These are phyloP conservation scores for Cyclotella atomus DNA, from an alignment of 108 stramenopile species.

Conservation along the genomic window DNA sequence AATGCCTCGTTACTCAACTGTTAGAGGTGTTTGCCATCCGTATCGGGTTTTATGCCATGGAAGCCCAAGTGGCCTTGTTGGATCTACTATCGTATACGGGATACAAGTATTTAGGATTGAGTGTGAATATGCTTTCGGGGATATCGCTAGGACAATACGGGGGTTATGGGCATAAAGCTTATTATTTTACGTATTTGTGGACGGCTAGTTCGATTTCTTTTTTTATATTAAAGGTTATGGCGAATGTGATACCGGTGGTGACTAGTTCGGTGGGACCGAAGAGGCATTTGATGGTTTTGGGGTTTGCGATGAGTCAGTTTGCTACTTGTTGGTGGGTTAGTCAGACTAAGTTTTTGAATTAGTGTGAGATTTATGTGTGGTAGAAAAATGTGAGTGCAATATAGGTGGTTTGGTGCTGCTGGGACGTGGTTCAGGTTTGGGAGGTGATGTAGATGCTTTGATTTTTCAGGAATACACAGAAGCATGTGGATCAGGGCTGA, in stretches of 20 bases:
- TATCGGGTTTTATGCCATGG: constrained; percentile 90
- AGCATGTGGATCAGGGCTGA: too few species aligned
- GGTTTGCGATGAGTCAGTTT: constrained; percentile 83
- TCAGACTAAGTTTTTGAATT: constrained; percentile 83
- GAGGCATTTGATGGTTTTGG: constrained; percentile 87
- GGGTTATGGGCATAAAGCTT: constrained; percentile 72
- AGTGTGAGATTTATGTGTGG: background rate
- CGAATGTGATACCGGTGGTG: constrained; percentile 71
- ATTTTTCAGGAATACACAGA: too few species aligned
- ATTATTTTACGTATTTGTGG: constrained; percentile 83
- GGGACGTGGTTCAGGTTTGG: too few species aligned
- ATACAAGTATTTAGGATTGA: constrained; percentile 90
- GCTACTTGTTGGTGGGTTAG: constrained; percentile 92
- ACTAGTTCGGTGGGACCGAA: constrained; percentile 79
- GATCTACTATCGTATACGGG: constrained; percentile 86
- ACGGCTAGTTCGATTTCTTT: constrained; percentile 81
- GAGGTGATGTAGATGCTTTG: too few species aligned
- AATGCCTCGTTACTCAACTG: constrained; percentile 88
- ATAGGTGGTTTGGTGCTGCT: too few species aligned
- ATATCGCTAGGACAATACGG: constrained; percentile 61
- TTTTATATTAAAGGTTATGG: constrained; percentile 92
- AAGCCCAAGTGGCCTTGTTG: constrained; percentile 66
- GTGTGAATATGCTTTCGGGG: constrained; percentile 80
- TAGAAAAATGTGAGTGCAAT: too few species aligned
- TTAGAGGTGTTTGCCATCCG: constrained; percentile 90